These are phyloP conservation scores for Colletotrichum lupini DNA, from an alignment of 2,329 filamentous ascomycete species.

Conservation along the genomic window DNA sequence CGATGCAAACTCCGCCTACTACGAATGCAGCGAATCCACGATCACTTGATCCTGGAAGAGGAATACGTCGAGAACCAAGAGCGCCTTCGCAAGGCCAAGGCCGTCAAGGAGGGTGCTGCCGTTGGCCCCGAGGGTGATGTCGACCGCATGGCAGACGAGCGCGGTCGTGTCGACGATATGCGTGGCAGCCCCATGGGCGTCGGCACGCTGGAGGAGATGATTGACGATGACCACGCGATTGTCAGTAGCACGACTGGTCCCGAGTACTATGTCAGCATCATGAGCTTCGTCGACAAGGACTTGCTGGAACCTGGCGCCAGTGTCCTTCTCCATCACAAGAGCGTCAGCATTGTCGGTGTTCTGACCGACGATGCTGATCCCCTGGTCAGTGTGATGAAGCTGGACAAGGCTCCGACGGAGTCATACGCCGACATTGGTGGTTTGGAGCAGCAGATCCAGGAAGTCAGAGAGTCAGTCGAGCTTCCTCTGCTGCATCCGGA, in stretches of 20 bases:
- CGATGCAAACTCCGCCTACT: conserved; percentile 97
- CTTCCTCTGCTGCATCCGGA: conserved; percentile 94
- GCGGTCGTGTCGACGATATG: conserved; percentile 97
- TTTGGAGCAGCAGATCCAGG: conserved; percentile 93
- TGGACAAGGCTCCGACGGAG: conserved; percentile 98
- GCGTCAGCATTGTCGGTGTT: conserved; percentile 96
- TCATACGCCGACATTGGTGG: conserved; percentile 99
- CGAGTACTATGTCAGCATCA: conserved; percentile 99
- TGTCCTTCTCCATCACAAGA: conserved; percentile 96
- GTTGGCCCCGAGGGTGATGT: conserved; percentile 76
- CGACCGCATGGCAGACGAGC: conserved; percentile 94
- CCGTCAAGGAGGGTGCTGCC: conserved; percentile 76
- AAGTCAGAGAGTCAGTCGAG: conserved; percentile 97
- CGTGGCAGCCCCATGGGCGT: conserved; percentile 98
- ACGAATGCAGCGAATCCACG: conserved; percentile 98
- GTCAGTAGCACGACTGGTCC: conserved; percentile 97
- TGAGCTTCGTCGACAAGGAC: conserved; percentile 99
- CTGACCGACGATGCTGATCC: conserved; percentile 97
- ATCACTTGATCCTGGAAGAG: conserved; percentile 95
- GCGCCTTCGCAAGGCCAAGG: conserved; percentile 91
- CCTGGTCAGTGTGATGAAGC: conserved; percentile 97
- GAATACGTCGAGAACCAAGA: conserved; percentile 99
- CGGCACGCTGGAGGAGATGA: conserved; percentile 97
- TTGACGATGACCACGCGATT: conserved; percentile 98
- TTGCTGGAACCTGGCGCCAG: conserved; percentile 95